Evolutionary conservation across 2,329 filamentous ascomycete species (phyloP).

Genomic region (Ophiostoma sp.): DNA sequence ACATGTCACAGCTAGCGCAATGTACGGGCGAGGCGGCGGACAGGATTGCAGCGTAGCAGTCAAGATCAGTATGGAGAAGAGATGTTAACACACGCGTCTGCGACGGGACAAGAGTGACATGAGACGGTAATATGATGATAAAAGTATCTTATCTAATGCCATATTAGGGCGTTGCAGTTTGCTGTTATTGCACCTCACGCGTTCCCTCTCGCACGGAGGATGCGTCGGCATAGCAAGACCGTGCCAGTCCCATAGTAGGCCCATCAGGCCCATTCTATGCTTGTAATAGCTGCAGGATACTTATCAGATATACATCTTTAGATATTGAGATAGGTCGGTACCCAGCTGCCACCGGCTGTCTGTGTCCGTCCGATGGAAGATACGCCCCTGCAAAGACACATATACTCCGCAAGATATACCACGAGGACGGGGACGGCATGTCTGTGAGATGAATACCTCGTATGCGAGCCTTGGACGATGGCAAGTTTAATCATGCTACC

Average conservation of each 20-base stretch:
- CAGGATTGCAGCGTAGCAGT: constrained; percentile 4
- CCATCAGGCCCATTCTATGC: too few relatives aligned
- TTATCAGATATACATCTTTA: too few relatives aligned
- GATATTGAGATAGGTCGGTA: background rate
- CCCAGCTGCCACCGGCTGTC: background rate
- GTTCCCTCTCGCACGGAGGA: background rate
- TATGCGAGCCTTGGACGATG: too few relatives aligned
- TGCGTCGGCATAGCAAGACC: background rate
- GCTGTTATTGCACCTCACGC: background rate
- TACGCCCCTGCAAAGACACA: background rate
- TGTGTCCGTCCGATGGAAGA: background rate
- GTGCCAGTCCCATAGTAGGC: background rate
- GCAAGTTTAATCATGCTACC: too few relatives aligned
- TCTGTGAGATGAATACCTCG: too few relatives aligned
- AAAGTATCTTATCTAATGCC: background rate
- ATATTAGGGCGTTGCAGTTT: background rate
- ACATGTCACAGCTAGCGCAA: background rate
- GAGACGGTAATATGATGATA: too few relatives aligned
- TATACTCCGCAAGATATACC: background rate
- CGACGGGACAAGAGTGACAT: background rate
- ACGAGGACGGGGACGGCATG: background rate
- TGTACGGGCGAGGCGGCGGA: background rate
- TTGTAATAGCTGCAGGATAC: too few relatives aligned
- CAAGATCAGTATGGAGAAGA: background rate
- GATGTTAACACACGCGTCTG: background rate